phyloP scores from a whole-genome alignment of 371 early-diverging fungal species.

The Dichotomocladium elegans region DNA sequence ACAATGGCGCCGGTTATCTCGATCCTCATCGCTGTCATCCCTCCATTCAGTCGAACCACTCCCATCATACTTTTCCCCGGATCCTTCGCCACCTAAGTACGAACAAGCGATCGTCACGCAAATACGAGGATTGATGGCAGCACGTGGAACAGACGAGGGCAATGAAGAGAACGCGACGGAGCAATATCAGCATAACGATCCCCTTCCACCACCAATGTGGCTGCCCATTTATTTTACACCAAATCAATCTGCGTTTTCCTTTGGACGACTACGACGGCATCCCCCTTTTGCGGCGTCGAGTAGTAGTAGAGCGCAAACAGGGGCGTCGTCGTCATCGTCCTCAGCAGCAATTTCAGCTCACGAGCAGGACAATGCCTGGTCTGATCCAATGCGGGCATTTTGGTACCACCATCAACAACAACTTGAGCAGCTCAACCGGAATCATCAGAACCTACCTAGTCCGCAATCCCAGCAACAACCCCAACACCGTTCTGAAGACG shows the following conservation, averaged over 20 bases:
- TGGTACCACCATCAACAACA: slow-evolving; percentile 16
- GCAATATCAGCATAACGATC: not conserved
- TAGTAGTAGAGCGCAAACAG: not conserved
- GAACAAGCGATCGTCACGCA: slow-evolving; percentile 47
- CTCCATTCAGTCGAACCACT: slow-evolving; percentile 20
- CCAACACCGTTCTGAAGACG: no score
- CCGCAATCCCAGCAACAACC: no score
- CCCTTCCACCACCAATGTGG: slow-evolving; percentile 16
- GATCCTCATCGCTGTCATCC: slow-evolving; percentile 14
- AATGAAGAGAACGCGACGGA: not conserved
- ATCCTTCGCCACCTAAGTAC: slow-evolving; percentile 38
- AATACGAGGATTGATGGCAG: slow-evolving; percentile 24
- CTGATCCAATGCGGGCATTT: slow-evolving; percentile 12
- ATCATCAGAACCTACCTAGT: no score
- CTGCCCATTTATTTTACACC: slow-evolving; percentile 18
- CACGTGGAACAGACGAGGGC: not conserved
- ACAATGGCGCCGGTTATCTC: not conserved
- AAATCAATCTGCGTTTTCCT: slow-evolving; percentile 13
- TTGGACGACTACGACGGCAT: slow-evolving; percentile 17
- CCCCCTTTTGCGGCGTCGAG: slow-evolving; percentile 1
- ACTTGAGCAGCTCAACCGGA: slow-evolving; percentile 4
- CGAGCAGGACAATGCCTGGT: slow-evolving; percentile 8
- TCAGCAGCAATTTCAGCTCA: not conserved
- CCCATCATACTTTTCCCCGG: slow-evolving; percentile 34
- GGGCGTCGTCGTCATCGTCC: not conserved